Base-by-base conservation (phyloP, 2,329 filamentous ascomycete species). In the Colletotrichum sojae region DNA sequence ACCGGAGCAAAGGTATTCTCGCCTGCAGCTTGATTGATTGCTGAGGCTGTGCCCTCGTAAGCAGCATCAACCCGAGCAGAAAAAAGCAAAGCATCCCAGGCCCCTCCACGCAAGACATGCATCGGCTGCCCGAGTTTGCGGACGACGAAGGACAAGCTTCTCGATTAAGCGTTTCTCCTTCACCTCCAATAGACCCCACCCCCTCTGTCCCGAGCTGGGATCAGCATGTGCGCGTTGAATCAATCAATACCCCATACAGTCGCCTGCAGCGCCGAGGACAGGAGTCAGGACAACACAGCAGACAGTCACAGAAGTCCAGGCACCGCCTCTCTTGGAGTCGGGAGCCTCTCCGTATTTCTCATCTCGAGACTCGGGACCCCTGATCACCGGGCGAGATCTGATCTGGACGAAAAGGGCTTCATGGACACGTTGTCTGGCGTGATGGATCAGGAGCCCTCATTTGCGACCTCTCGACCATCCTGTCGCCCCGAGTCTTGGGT, bases 71-170 rank as follows among this genome's bases (percentile, higher is more conserved):
- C 20, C 31, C 48, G 31, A 59, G 22, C 15, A 58, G 39, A 36
- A 39, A 60, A 55, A 65, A 54, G 54, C 22, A 66, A 60, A 13
- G n/a, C 36, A n/a, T 36, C 49, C 54, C 45, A 36, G 55, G 55
- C 49, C 49, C 48, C 54, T 49, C 61, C 66, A 60, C 40, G 66
- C 66, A 12, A 25, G 43, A 54, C 61, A 20, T 55, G 66, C 61
- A 45, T 59, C 54, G 53, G 40, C 51, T 43, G 39, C 48, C 46
- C 65, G 25, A 52, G 39, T 54, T 39, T 64, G 53, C 54, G 22
- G 40, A 59, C 61, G 43, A 59, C 66, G 51, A 60, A 65, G 55
- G 66, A 69, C 61, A 69, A 69, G 66, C 66, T 69, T 69, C 61
- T 69, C 40, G 18, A 56, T 66, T 60, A 56, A 55, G 66, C 49